Evolutionary conservation across 1,284 basidiomycete genomes (phyloP).

Genomic region (Rhodotorula sp.): DNA sequence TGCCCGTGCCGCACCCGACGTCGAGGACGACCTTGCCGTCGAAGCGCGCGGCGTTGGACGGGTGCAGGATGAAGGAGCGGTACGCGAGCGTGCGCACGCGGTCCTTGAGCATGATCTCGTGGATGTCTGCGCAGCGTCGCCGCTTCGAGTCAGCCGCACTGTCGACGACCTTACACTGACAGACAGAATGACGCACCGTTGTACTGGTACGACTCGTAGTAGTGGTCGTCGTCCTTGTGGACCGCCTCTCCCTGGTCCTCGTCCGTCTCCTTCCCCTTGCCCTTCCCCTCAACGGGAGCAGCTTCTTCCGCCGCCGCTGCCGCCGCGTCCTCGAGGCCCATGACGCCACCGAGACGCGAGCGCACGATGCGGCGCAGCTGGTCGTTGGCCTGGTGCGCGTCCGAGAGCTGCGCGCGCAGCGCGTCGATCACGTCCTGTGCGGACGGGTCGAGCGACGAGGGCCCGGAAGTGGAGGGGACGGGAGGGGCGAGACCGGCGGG

Average conservation of each 20-base stretch:
- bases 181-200: constrained; percentile 82
- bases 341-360: constrained; percentile 29
- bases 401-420: constrained; percentile 39
- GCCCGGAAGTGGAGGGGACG: background rate
- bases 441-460: constrained; percentile 14
- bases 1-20: constrained; percentile 87
- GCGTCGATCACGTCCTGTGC: constrained; percentile 33
- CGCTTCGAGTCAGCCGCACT: background rate
- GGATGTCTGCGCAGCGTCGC: constrained; percentile 47
- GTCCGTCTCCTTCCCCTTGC: constrained; percentile 47
- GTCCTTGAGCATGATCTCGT: constrained; percentile 69
- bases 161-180: too few species aligned
- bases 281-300: constrained; percentile 29
- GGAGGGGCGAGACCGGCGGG: constrained; percentile 1
- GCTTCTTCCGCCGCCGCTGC: constrained; percentile 3
- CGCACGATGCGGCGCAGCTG: constrained; percentile 33
- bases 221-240: constrained; percentile 82
- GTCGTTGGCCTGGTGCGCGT: constrained; percentile 32
- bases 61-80: constrained; percentile 76
- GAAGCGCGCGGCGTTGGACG: constrained; percentile 78
- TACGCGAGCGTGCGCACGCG: constrained; percentile 91
- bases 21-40: constrained; percentile 85
- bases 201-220: constrained; percentile 86
- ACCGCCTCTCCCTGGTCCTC: constrained; percentile 20
- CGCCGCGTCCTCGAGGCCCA: constrained; percentile 25